Base-by-base conservation (phyloP, 1,139 yeast genomes). In the Zygosaccharomyces sapae region DNA sequence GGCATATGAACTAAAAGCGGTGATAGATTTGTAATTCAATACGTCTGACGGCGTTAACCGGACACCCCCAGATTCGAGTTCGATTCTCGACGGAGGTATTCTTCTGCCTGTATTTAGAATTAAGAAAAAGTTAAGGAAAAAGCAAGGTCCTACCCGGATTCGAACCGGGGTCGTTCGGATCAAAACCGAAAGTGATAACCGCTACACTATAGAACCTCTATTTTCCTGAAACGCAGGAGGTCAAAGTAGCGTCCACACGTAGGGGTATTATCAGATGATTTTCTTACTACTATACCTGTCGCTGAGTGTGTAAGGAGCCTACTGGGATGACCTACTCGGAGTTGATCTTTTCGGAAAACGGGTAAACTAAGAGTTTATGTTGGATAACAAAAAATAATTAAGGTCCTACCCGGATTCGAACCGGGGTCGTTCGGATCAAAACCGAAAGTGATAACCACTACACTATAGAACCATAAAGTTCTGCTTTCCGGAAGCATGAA, bases 381-480 rank as follows among this genome's bases (percentile, higher is more conserved):
- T 19, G 22, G 22, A 19, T 19, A 19, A 19, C 22, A 30, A n/a
- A 30, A 30, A 30, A 30, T n/a, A 5, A 5, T 9, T n/a, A 51
- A 82, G 89, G 88, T 83, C 88, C 81, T 80, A 80, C 88, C 89
- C 89, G 89, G 90, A 82, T 81, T 83, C 90, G 90, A 84, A 83
- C 90, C 84, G 90, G 88, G 88, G 90, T 84, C 81, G 80, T 75
- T 72, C 82, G 89, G 88, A 82, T 76, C 81, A 77, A 74, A 76
- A 76, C 80, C 81, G 79, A 76, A 72, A 72, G 81, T 76, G 80
- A 76, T 76, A 74, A 76, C 81, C 80, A 75, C 80, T 76, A 76
- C 80, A 76, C 80, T 76, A 76, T 75, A 76, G 56, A 27, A 19
- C 22, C 22, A 19, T 19, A 19, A 19, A 19, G 22, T 5, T 19